These are phyloP conservation scores for Graphilbum ipis-grandicollis DNA, from an alignment of 2,329 filamentous ascomycete species.

Conservation along the genomic window DNA sequence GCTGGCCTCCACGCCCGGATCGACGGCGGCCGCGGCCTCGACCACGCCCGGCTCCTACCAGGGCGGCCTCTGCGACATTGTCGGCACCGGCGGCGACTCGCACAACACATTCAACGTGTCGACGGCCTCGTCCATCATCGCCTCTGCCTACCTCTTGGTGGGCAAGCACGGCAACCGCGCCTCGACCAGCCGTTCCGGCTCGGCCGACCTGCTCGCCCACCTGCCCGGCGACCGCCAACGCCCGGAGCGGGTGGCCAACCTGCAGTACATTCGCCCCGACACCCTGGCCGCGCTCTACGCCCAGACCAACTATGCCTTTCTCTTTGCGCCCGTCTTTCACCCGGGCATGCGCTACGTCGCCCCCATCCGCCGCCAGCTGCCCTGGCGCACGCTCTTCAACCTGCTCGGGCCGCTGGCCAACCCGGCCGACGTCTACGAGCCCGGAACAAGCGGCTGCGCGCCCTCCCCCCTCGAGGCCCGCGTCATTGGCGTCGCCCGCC, in stretches of 20 bases:
- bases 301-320: conserved; percentile 77
- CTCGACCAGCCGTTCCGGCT: conserved; percentile 88
- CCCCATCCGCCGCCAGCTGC: conserved; percentile 69
- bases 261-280: conserved; percentile 54
- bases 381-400: conserved; percentile 96
- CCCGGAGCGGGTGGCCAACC: conserved; percentile 39
- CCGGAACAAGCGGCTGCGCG: conserved; percentile 1
- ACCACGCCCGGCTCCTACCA: conserved; percentile 60
- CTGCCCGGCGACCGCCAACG: conserved; percentile 24
- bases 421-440: conserved; percentile 52
- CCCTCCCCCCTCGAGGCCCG: conserved; percentile 51
- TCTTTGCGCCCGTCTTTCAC: conserved; percentile 93
- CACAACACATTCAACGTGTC: conserved; percentile 98
- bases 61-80: conserved; percentile 86
- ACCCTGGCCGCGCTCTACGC: conserved; percentile 60
- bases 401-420: conserved; percentile 85
- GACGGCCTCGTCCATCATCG: conserved; percentile 83
- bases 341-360: conserved; percentile 85
- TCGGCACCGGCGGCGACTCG: conserved; percentile 88
- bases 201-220: conserved; percentile 72
- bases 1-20: too few species aligned
- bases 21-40: too few species aligned
- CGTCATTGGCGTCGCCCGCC: conserved; percentile 80
- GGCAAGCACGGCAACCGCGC: conserved; percentile 95
- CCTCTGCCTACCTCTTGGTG: conserved; percentile 67